A percentile compares a stretch with the other conserved stretches of the same genome.
These are phyloP conservation scores for Metroxylon sagu DNA, from an alignment of 176 grass and related monocot species.

Conservation along the genomic window DNA sequence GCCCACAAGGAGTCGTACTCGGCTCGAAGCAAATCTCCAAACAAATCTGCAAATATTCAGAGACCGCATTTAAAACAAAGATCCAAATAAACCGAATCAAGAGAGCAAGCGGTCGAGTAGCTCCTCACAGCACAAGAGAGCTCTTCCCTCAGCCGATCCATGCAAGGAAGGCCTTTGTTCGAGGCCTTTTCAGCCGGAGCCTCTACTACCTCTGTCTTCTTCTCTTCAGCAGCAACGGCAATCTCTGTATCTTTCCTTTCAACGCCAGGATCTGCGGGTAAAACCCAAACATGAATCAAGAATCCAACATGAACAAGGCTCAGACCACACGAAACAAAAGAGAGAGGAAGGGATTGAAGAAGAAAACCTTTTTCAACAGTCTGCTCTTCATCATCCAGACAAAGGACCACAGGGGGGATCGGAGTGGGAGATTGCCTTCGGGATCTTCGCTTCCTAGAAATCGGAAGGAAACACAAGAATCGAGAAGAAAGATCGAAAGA, in stretches of 20 bases:
- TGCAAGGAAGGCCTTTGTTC: slow-evolving; percentile 35
- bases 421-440: slow-evolving; percentile 25
- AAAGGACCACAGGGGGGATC: slow-evolving; percentile 47
- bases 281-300: neutral
- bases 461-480: too few relatives aligned
- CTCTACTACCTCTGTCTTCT: slow-evolving; percentile 10
- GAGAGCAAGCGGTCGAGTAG: neutral
- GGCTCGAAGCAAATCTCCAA: slow-evolving; percentile 85
- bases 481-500: too few relatives aligned
- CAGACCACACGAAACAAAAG: too few relatives aligned
- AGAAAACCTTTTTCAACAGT: neutral
- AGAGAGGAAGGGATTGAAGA: neutral
- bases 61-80: neutral
- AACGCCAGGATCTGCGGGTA: slow-evolving; percentile 12
- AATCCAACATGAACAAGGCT: neutral
- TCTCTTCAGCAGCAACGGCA: slow-evolving; percentile 11
- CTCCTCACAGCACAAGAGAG: slow-evolving; percentile 73
- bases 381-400: slow-evolving; percentile 40
- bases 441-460: slow-evolving; percentile 52
- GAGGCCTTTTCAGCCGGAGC: slow-evolving; percentile 14
- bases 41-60: slow-evolving; percentile 48
- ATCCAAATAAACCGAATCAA: neutral
- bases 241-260: slow-evolving; percentile 24
- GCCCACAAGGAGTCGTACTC: slow-evolving; percentile 66
- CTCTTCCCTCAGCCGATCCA: slow-evolving; percentile 81